A percentile compares a stretch with the other conserved stretches of the same genome.
phyloP scores from a whole-genome alignment of 2,329 filamentous ascomycete species.

The Gliomastix tumulicola region DNA sequence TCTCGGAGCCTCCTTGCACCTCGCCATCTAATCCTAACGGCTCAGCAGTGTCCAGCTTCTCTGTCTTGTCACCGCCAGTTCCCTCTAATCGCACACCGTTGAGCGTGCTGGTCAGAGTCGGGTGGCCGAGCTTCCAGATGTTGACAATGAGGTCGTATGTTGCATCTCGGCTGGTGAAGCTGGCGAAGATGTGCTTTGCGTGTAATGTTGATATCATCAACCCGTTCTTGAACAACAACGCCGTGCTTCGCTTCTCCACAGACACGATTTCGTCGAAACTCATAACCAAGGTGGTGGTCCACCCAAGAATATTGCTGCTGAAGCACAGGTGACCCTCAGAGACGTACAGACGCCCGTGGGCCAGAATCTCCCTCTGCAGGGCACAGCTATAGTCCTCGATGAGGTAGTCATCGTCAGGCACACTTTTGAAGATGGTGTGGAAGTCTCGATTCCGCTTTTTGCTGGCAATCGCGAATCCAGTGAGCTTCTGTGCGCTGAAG shows the following conservation, averaged over 20 bases:
- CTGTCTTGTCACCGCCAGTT: slow-evolving; percentile 82
- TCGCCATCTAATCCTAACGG: neutral
- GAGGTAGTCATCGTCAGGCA: slow-evolving; percentile 94
- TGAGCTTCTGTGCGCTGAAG: slow-evolving; percentile 65
- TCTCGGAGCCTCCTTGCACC: slow-evolving; percentile 16
- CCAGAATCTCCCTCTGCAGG: slow-evolving; percentile 87
- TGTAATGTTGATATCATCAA: slow-evolving; percentile 95
- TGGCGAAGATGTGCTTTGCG: slow-evolving; percentile 92
- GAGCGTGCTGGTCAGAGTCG: slow-evolving; percentile 80
- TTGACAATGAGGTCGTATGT: slow-evolving; percentile 97
- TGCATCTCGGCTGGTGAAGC: slow-evolving; percentile 87
- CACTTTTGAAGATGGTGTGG: slow-evolving; percentile 87
- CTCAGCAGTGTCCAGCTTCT: slow-evolving; percentile 56
- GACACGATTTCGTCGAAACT: slow-evolving; percentile 97
- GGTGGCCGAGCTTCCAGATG: slow-evolving; percentile 97
- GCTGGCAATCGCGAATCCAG: slow-evolving; percentile 91
- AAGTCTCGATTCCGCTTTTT: slow-evolving; percentile 96
- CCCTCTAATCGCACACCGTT: slow-evolving; percentile 82
- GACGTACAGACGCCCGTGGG: slow-evolving; percentile 89
- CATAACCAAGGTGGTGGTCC: slow-evolving; percentile 96
- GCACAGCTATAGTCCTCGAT: slow-evolving; percentile 99
- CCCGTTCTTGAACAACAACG: slow-evolving; percentile 92
- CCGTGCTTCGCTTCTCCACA: slow-evolving; percentile 94
- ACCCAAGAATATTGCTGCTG: slow-evolving; percentile 96
- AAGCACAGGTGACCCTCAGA: slow-evolving; percentile 98